These are phyloP conservation scores for Phaeosphaeriaceae sp. DNA, from an alignment of 2,329 filamentous ascomycete species.

Conservation along the genomic window DNA sequence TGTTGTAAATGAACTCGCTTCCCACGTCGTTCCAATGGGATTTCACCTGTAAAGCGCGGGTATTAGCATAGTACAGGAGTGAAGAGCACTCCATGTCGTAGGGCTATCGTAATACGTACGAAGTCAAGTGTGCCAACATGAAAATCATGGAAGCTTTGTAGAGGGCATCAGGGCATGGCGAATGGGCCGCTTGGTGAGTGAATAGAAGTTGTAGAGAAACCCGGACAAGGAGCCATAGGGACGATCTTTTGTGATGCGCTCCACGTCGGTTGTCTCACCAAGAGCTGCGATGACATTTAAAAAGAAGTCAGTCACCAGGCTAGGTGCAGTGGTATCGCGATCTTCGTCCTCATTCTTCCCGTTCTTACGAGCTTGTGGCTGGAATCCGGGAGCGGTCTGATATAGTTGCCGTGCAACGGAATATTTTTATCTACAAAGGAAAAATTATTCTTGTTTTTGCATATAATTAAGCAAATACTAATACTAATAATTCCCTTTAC, in stretches of 20 bases:
- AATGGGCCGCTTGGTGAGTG: constrained; percentile 26
- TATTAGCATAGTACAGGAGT: too few relatives aligned
- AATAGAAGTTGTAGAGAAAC: constrained; percentile 55
- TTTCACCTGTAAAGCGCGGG: constrained; percentile 14
- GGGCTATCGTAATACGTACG: constrained; percentile 24
- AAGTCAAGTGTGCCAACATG: constrained; percentile 49
- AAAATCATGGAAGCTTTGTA: constrained; percentile 63
- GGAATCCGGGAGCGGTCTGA: constrained; percentile 45
- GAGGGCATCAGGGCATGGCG: background rate
- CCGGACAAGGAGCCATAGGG: constrained; percentile 63
- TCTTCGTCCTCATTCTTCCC: constrained; percentile 46
- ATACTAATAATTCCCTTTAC: too few relatives aligned
- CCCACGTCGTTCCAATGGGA: constrained; percentile 7
- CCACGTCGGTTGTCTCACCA: constrained; percentile 33
- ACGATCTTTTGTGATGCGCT: constrained; percentile 59
- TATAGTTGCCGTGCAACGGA: too few relatives aligned
- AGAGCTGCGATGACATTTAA: constrained; percentile 48
- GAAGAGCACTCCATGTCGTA: too few relatives aligned
- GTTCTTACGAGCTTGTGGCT: constrained; percentile 50
- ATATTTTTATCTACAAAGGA: too few relatives aligned
- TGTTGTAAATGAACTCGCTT: constrained; percentile 14
- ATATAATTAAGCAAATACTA: too few relatives aligned
- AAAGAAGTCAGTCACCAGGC: constrained; percentile 60
- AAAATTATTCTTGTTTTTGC: too few relatives aligned
- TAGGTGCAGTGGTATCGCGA: constrained; percentile 59